Base-by-base conservation (phyloP, 768 basidiomycete species). In the Leucosporidium scottii region DNA sequence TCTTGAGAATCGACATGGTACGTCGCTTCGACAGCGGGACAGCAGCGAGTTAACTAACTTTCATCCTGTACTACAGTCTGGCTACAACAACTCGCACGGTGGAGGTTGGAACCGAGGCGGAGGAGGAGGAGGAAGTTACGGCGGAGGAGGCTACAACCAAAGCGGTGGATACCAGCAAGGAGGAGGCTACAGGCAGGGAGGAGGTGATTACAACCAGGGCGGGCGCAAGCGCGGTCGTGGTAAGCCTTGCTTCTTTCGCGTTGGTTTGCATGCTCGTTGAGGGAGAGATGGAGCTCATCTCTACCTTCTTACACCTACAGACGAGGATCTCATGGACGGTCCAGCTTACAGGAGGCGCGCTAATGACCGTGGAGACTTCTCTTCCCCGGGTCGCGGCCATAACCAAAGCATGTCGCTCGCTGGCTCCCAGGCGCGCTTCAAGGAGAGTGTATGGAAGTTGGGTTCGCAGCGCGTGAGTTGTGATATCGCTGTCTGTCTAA, bases 361-460 rank as follows among this genome's bases (percentile, higher is more conserved):
- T 13, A 61, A 39, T 53, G 58, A 61, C 28, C 63, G 62, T 18
- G 57, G 70, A 53, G 66, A 74, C 53, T 65, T 36, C 53, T 59
- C 61, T n/a, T 49, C 25, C 72, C 74, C 71, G 39, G 65, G 74
- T 53, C 31, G 71, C 31, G 48, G 39, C 15, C 39, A 44, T 13
- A 44, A 44, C 13, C 39, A 44, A 13, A 44, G 39, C 39, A 44
- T 44, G 39, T 44, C 39, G 39, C 39, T 44, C 39, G 39, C 39
- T 15, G 39, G 39, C 39, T 44, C 39, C 15, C 39, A 44, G 39
- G 13, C 39, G 13, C 39, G 39, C 59, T 72, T 77, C 68, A 75
- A 73, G 72, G 78, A 76, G 67, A 73, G 67, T 64, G 61, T 80
- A 12, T 74, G 78, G 61, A 74, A 74, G 64, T 67, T 80, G 1